Conservation (phyloP, 139 green algal genomes). For the Nannochloris sp. region DNA sequence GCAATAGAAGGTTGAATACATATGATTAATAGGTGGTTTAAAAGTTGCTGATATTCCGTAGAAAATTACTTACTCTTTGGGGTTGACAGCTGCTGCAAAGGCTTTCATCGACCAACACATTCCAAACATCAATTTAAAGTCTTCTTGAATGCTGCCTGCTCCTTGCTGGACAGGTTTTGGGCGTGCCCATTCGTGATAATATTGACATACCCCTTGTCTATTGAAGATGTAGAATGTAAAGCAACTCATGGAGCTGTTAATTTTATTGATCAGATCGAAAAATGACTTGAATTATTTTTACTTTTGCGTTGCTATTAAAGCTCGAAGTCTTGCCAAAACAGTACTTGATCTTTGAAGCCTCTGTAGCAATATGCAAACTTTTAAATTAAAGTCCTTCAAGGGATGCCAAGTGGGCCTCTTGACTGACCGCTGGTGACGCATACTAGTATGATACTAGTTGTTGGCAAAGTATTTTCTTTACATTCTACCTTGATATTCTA, state of each 20-base stretch:
- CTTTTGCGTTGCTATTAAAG: background rate
- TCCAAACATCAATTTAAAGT: constrained; percentile 95
- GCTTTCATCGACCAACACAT: constrained; percentile 86
- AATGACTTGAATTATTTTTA: background rate
- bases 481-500: background rate
- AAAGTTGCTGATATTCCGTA: background rate
- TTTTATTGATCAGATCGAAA: background rate
- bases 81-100: constrained; percentile 77
- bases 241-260: constrained; percentile 34
- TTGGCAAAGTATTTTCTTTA: background rate
- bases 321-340: too few species aligned
- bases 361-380: too few species aligned
- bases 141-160: constrained; percentile 58
- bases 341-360: too few species aligned
- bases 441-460: too few species aligned
- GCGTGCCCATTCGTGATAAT: constrained; percentile 84
- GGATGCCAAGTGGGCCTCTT: too few species aligned
- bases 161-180: constrained; percentile 66
- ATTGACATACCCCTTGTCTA: constrained; percentile 71
- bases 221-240: constrained; percentile 82
- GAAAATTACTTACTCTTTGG: constrained; percentile 47
- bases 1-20: constrained; percentile 4
- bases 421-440: too few species aligned
- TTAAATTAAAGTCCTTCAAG: too few species aligned
- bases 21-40: background rate